Evolutionary conservation across 345 rosid genomes (phyloP).

Genomic region (Trapa incisa): DNA sequence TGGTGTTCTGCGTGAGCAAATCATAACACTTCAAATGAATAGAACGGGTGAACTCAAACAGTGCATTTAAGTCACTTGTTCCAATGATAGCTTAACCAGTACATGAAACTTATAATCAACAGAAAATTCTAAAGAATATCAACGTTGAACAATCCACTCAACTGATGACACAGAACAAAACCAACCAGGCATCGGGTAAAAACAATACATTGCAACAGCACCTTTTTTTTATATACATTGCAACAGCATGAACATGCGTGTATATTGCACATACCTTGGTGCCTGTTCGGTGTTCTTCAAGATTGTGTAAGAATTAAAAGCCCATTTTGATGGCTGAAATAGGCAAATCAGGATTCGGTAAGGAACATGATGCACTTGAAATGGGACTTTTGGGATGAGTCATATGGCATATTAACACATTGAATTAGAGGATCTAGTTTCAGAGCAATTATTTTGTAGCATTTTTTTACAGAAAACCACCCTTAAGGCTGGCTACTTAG

Average conservation of each 20-base stretch:
- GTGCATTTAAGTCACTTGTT: neutral
- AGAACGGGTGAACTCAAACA: neutral
- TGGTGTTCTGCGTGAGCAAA: slow-evolving; percentile 41
- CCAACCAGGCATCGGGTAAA: neutral
- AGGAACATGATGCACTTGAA: neutral
- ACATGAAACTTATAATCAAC: neutral
- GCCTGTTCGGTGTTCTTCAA: slow-evolving; percentile 79
- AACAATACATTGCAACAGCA: neutral
- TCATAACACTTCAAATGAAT: neutral
- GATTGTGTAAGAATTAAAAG: slow-evolving; percentile 70
- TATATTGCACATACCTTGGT: slow-evolving; percentile 42
- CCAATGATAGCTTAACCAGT: neutral
- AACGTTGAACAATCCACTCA: neutral
- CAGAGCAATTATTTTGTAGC: neutral
- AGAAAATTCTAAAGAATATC: neutral
- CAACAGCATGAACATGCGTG: too few relatives aligned
- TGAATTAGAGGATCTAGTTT: neutral
- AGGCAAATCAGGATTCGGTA: slow-evolving; percentile 1
- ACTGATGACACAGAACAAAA: neutral
- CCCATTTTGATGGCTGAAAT: slow-evolving; percentile 77
- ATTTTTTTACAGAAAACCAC: neutral
- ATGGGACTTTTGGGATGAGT: neutral
- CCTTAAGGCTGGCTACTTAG: neutral
- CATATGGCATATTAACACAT: neutral
- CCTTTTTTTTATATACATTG: too few relatives aligned